These are phyloP conservation scores for Gossypium lobatum DNA, from an alignment of 441 rosid species.

Conservation along the genomic window DNA sequence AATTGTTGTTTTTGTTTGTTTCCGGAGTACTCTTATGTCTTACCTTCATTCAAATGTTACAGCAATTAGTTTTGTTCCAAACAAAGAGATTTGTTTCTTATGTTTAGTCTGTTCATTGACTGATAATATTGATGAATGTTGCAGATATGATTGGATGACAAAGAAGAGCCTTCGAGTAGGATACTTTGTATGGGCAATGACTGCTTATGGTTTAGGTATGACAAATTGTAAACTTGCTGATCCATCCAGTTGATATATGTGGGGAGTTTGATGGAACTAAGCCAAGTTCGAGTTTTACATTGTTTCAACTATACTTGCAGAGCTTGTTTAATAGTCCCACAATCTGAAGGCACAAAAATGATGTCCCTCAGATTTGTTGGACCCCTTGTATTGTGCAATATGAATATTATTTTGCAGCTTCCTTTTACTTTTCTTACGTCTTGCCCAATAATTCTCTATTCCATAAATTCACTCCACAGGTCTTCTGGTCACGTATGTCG, in stretches of 20 bases:
- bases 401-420: neutral
- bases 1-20: neutral
- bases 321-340: neutral
- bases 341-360: neutral
- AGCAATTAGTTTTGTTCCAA: neutral
- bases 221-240: slow-evolving; percentile 5
- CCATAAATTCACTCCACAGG: slow-evolving; percentile 28
- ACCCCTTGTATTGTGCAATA: neutral
- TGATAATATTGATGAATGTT: neutral
- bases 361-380: neutral
- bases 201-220: slow-evolving; percentile 50
- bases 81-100: neutral
- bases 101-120: slow-evolving; percentile 4
- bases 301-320: neutral
- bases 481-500: slow-evolving; percentile 68
- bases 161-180: slow-evolving; percentile 38
- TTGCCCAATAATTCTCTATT: neutral
- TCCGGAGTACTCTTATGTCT: neutral
- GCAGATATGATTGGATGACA: slow-evolving; percentile 47
- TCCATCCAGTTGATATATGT: neutral
- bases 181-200: slow-evolving; percentile 52
- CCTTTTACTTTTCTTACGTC: neutral
- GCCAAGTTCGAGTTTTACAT: neutral
- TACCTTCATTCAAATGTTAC: neutral
- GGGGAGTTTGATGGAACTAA: neutral